Base-by-base conservation (phyloP, 2,329 filamentous ascomycete genomes). In the Colletotrichum lini region DNA sequence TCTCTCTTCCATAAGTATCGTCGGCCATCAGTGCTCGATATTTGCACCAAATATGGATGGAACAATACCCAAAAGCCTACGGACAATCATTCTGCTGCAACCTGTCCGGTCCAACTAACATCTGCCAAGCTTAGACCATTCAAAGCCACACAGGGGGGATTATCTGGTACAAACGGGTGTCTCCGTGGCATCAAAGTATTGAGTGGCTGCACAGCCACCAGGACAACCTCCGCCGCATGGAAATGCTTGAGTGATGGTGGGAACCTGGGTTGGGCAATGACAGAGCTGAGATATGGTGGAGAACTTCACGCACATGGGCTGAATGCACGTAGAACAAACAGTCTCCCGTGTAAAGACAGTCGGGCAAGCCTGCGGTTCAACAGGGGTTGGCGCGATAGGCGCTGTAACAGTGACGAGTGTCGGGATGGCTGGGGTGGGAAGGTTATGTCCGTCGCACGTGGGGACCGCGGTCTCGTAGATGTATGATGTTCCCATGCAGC, bases 401-500 rank as follows among this genome's bases (percentile, higher is more conserved):
- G 30, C 26, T 15, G 38, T 54, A 10, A 38, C 2, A n/a, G 23
- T 54, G 35, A 56, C 21, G 18, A 13, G 13, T 8, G 10, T 16
- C n/a, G 68, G n/a, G 13, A 18, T 10, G 18, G 18, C 26, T n/a
- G 42, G 10, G 2, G 52, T 63, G 7, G 21, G 38, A 10, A 38
- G 9, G 45, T 8, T 16, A n/a, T 21, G 4, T 7, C 26, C 26
- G 13, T 50, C 49, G 26, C 69, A 68, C 10, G 26, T 64, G 2
- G 45, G 67, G 1, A 30, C 62, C 12, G 63, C 23, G 9, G 58
- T 68, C 13, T 68, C 60, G 58, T 54, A 66, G 21, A 69, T 59
- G 54, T 72, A 72, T 2, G 56, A 58, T 2, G 65, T 73, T 15
- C 23, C 10, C 23, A 47, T 47, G 54, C 75, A 78, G 4, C 53